These are phyloP conservation scores for Colletotrichum zoysiae DNA, from an alignment of 2,329 filamentous ascomycete genomes.

Conservation along the genomic window DNA sequence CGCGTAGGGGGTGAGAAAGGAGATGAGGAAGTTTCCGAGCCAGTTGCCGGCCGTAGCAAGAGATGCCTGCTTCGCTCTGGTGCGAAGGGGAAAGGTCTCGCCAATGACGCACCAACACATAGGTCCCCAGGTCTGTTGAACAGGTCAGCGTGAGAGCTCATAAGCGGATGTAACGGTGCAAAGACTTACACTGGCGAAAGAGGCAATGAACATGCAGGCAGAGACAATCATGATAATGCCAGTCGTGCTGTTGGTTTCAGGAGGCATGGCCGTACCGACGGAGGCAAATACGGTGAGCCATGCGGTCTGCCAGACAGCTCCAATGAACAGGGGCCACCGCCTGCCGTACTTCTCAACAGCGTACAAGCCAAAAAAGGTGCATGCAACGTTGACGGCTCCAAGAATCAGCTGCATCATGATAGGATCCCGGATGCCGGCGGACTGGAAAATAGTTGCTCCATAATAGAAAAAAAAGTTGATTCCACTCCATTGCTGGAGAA, in stretches of 20 bases:
- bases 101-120: constrained; percentile 77
- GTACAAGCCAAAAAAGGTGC: constrained; percentile 76
- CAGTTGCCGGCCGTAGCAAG: constrained; percentile 68
- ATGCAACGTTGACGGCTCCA: constrained; percentile 74
- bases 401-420: constrained; percentile 78
- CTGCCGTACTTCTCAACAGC: constrained; percentile 77
- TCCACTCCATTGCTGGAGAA: constrained; percentile 75
- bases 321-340: constrained; percentile 75
- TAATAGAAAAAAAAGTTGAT: constrained; percentile 75
- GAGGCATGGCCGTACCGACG: constrained; percentile 63
- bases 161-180: background rate
- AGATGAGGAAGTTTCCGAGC: constrained; percentile 75
- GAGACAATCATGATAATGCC: constrained; percentile 79
- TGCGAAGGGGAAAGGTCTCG: constrained; percentile 73
- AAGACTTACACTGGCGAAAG: constrained; percentile 66
- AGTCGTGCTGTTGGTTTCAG: constrained; percentile 58
- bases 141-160: constrained; percentile 1
- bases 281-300: constrained; percentile 76
- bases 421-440: constrained; percentile 74
- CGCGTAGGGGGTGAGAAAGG: constrained; percentile 78
- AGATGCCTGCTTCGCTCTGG: constrained; percentile 66
- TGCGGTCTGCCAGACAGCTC: constrained; percentile 75
- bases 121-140: constrained; percentile 72
- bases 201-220: constrained; percentile 80
- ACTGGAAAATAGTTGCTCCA: constrained; percentile 75